These are phyloP conservation scores for Phytophthora palmivora DNA, from an alignment of 352 stramenopile genomes.

Conservation along the genomic window DNA sequence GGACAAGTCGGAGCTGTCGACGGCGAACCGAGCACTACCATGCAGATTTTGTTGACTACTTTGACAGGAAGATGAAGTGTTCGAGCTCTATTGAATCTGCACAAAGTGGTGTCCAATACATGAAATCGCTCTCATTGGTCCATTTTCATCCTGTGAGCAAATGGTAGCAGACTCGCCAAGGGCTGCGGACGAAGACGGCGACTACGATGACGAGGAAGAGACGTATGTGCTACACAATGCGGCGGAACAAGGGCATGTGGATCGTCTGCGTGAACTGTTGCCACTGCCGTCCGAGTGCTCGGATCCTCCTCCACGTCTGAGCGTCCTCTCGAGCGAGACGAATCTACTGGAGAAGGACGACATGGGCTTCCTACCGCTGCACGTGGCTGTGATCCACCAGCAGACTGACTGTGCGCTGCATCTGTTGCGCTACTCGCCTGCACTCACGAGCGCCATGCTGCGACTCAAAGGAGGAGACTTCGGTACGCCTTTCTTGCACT, in stretches of 20 bases:
- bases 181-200: constrained; percentile 37
- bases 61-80: no score
- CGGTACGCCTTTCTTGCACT: constrained; percentile 70
- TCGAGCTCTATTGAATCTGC: no score
- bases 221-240: constrained; percentile 69
- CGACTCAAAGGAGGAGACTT: constrained; percentile 71
- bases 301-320: constrained; percentile 30
- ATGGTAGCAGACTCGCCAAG: constrained; percentile 4
- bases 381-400: constrained; percentile 75
- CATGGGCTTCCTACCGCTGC: constrained; percentile 84
- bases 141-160: background rate
- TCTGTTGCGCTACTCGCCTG: constrained; percentile 67
- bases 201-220: constrained; percentile 52
- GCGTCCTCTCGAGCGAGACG: constrained; percentile 59
- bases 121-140: constrained; percentile 8
- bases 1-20: no score
- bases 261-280: constrained; percentile 58
- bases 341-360: constrained; percentile 82
- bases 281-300: constrained; percentile 24
- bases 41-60: no score
- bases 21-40: no score
- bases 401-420: constrained; percentile 47
- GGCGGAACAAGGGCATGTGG: constrained; percentile 56
- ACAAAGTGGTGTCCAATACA: no score
- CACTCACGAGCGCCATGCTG: constrained; percentile 73